Percentiles rank a stretch among this genome's conserved stretches.
phyloP scores from a whole-genome alignment of 1,284 basidiomycete genomes.

The Malassezia psittaci region DNA sequence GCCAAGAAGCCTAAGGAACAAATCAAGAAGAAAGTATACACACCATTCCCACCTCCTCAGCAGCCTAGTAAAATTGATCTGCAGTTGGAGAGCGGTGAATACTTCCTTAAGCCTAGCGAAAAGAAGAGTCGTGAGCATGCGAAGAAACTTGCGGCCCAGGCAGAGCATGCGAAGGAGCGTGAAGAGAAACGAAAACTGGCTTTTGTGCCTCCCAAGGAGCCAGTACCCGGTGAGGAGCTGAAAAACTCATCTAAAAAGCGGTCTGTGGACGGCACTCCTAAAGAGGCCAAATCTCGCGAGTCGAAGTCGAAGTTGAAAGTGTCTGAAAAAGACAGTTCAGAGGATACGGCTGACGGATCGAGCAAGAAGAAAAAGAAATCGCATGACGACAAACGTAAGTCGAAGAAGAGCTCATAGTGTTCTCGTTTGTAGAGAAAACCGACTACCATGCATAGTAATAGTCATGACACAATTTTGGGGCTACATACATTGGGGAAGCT shows the following conservation, averaged over 20 bases:
- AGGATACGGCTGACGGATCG: neutral
- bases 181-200: conserved; percentile 31
- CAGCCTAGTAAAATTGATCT: conserved; percentile 87
- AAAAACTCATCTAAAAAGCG: neutral
- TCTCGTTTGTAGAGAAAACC: too few relatives aligned
- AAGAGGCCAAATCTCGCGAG: conserved; percentile 11
- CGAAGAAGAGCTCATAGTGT: neutral
- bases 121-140: conserved; percentile 54
- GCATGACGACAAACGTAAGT: neutral
- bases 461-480: neutral
- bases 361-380: too few relatives aligned
- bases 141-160: conserved; percentile 43
- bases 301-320: neutral
- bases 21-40: conserved; percentile 82
- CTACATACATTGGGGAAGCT: too few relatives aligned
- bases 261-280: neutral
- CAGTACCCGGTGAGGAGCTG: conserved; percentile 10
- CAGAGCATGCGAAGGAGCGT: conserved; percentile 22
- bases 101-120: conserved; percentile 79
- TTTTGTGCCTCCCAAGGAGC: conserved; percentile 30
- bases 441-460: neutral
- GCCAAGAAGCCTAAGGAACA: conserved; percentile 55
- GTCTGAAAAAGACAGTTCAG: neutral
- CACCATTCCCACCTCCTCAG: conserved; percentile 94
- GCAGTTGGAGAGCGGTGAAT: conserved; percentile 89